A percentile compares a stretch with the other conserved stretches of the same genome.
phyloP scores from a whole-genome alignment of 768 basidiomycete genomes.

The Hydnum rufescens region DNA sequence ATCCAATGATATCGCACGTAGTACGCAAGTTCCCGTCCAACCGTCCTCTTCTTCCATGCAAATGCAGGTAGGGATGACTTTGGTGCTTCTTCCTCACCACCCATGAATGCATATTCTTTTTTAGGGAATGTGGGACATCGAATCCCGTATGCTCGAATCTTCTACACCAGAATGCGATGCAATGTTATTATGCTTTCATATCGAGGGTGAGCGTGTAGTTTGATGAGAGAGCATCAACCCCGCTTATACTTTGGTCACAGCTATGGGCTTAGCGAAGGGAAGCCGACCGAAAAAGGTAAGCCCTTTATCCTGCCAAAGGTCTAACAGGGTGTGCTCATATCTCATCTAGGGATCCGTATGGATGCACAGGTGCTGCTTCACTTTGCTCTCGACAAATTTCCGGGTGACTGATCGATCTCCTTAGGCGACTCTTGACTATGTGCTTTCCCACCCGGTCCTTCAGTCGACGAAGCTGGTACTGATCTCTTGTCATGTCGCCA shows the following conservation, averaged over 20 bases:
- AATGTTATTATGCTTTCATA: conserved; percentile 93
- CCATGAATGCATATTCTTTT: neutral
- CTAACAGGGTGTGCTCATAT: conserved; percentile 13
- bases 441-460: conserved; percentile 42
- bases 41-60: conserved; percentile 81
- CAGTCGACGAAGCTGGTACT: conserved; percentile 48
- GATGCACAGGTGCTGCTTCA: too few species aligned
- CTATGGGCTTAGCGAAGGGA: conserved; percentile 76
- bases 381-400: too few species aligned
- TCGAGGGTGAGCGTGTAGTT: conserved; percentile 42
- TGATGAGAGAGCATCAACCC: neutral
- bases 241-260: conserved; percentile 21
- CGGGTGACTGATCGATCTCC: too few species aligned
- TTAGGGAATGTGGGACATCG: conserved; percentile 58
- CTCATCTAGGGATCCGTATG: conserved; percentile 13
- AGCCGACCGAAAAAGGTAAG: conserved; percentile 65
- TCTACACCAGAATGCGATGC: conserved; percentile 65
- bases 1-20: neutral
- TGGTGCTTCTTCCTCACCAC: neutral
- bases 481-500: too few species aligned
- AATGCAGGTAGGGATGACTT: conserved; percentile 24
- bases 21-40: conserved; percentile 38
- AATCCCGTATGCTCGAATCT: conserved; percentile 68
- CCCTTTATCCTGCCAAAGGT: neutral
- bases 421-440: conserved; percentile 47